A percentile compares a stretch with the other conserved stretches of the same genome.
Evolutionary conservation across 208 protist species (phyloP).

Genomic region (Leishmania turanica): DNA sequence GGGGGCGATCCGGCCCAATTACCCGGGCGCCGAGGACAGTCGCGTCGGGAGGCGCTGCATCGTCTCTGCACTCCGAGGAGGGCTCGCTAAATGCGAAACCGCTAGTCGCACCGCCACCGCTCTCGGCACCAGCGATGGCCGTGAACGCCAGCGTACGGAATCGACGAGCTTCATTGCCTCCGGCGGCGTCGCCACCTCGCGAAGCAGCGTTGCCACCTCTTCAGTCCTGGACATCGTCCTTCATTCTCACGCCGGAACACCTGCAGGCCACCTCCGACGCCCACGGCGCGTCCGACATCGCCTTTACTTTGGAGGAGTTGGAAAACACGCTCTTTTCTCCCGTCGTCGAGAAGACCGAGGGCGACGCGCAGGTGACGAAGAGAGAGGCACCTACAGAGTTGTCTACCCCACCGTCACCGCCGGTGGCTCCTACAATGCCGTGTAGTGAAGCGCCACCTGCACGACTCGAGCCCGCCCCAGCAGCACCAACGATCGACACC

Average conservation of each 20-base stretch:
- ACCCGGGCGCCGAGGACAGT: too few relatives aligned
- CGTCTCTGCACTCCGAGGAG: background rate
- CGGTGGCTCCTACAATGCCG: background rate
- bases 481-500: background rate
- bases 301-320: constrained; percentile 82
- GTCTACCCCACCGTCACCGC: background rate
- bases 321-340: constrained; percentile 66
- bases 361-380: background rate
- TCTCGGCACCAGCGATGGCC: background rate
- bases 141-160: background rate
- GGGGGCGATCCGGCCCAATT: background rate
- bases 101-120: background rate
- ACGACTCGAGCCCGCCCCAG: background rate
- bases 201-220: constrained; percentile 2
- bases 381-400: too few relatives aligned
- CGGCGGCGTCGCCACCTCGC: background rate
- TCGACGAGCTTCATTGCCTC: background rate
- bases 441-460: background rate
- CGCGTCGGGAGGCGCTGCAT: background rate
- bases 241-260: constrained; percentile 13
- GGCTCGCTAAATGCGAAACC: background rate
- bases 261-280: constrained; percentile 12
- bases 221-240: constrained; percentile 21
- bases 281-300: constrained; percentile 42
- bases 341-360: background rate